Conservation (phyloP, 2,329 filamentous ascomycete species). For the Davidsoniella virescens region DNA sequence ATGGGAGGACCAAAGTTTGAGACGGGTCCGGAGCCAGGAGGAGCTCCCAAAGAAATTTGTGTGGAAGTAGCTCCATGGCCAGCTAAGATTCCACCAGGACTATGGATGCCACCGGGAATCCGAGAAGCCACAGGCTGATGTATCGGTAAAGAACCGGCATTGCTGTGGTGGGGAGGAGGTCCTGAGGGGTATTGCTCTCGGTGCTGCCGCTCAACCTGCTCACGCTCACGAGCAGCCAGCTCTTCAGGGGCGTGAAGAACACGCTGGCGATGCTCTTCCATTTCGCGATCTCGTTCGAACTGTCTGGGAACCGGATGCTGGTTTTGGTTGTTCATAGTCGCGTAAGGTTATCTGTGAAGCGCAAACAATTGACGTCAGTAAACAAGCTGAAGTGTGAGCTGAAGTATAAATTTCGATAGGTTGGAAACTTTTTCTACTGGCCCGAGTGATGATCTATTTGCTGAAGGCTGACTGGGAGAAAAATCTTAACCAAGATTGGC, state of each 20-base stretch:
- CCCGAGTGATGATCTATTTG: not conserved
- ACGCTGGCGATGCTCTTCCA: slow-evolving; percentile 31
- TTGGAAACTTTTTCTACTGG: too few relatives aligned
- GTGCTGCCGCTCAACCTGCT: slow-evolving; percentile 39
- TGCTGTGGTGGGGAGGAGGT: slow-evolving; percentile 69
- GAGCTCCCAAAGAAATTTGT: slow-evolving; percentile 34
- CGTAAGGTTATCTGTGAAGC: slow-evolving; percentile 10
- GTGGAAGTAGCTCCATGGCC: slow-evolving; percentile 48
- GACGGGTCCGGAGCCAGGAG: slow-evolving; percentile 28
- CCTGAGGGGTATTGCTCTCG: slow-evolving; percentile 51
- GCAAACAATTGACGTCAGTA: not conserved
- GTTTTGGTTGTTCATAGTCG: slow-evolving; percentile 31
- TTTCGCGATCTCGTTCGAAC: slow-evolving; percentile 33
- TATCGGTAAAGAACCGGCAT: slow-evolving; percentile 73
- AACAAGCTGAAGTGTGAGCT: not conserved
- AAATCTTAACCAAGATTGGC: not conserved
- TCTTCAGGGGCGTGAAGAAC: slow-evolving; percentile 31
- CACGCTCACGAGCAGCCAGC: slow-evolving; percentile 28
- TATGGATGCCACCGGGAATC: slow-evolving; percentile 69
- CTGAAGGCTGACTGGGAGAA: not conserved
- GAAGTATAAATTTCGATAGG: too few relatives aligned
- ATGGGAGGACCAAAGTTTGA: slow-evolving; percentile 35
- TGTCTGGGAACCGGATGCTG: slow-evolving; percentile 24
- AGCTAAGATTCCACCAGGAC: slow-evolving; percentile 72
- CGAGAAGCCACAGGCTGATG: slow-evolving; percentile 86